A percentile compares a stretch with the other conserved stretches of the same genome.
Conservation (phyloP, 2,329 filamentous ascomycete genomes). For the Trichoderma brevicompactum region DNA sequence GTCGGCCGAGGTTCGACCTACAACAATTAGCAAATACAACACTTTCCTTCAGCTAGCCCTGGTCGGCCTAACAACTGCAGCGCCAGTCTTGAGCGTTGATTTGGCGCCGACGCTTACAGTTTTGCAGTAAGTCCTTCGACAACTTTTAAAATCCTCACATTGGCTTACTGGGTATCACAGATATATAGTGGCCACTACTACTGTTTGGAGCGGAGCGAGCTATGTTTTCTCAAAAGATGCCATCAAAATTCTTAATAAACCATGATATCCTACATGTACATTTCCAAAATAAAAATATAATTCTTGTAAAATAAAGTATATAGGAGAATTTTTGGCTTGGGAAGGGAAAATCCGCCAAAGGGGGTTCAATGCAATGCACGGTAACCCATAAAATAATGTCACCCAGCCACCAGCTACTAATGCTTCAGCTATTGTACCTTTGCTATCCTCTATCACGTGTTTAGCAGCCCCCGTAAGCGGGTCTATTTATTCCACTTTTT, state of each 20-base stretch:
- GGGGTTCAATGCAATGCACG: background rate
- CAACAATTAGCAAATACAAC: conserved; percentile 87
- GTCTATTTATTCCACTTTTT: background rate
- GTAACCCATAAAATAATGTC: background rate
- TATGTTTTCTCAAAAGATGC: conserved; percentile 91
- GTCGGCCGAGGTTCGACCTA: conserved; percentile 81
- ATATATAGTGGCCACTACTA: conserved; percentile 57
- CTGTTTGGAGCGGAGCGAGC: conserved; percentile 89
- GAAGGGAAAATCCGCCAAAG: too few relatives aligned
- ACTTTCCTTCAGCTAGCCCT: conserved; percentile 88
- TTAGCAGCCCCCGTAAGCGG: background rate
- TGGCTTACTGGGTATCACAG: background rate
- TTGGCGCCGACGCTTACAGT: conserved; percentile 59
- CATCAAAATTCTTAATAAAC: conserved; percentile 68
- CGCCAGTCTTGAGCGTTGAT: conserved; percentile 72
- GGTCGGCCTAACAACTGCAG: conserved; percentile 80
- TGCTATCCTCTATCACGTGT: background rate
- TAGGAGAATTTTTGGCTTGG: background rate
- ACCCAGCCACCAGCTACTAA: too few relatives aligned
- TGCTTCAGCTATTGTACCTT: too few relatives aligned
- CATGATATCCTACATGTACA: conserved; percentile 19
- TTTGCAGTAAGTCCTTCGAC: conserved; percentile 61
- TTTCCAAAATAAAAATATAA: background rate
- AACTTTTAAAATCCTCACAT: background rate
- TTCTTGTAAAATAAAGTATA: background rate